phyloP scores from a whole-genome alignment of 106 monocot species.

The Dendrobium officinale region DNA sequence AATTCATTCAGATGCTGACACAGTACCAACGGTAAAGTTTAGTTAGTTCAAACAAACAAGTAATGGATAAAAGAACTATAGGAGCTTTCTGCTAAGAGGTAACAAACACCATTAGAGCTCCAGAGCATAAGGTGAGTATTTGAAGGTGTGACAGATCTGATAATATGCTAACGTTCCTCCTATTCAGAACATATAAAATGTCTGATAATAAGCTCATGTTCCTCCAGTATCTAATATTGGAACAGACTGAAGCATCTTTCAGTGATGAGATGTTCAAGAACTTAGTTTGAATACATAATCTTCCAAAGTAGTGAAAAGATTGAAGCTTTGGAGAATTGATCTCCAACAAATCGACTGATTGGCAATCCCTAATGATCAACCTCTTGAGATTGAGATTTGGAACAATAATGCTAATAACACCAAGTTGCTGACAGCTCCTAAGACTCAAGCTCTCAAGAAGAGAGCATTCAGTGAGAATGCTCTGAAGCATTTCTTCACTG shows the following conservation, averaged over 20 bases:
- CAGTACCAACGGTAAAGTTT: neutral
- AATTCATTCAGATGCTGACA: slow-evolving; percentile 9
- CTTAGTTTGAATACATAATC: neutral
- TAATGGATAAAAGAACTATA: neutral
- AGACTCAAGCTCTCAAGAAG: slow-evolving; percentile 9
- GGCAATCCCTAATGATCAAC: slow-evolving; percentile 13
- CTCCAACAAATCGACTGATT: slow-evolving; percentile 1
- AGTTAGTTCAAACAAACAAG: neutral
- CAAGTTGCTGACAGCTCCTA: slow-evolving; percentile 9
- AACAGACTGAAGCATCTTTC: slow-evolving; percentile 24
- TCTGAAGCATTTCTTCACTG: slow-evolving; percentile 4
- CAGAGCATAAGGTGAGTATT: slow-evolving; percentile 29
- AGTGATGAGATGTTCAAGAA: slow-evolving; percentile 24
- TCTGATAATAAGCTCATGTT: slow-evolving; percentile 14
- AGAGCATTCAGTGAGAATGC: slow-evolving; percentile 4
- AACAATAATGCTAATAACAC: neutral
- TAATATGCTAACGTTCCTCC: slow-evolving; percentile 19
- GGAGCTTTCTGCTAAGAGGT: neutral
- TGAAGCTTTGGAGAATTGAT: slow-evolving; percentile 16
- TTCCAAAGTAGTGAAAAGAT: slow-evolving; percentile 14
- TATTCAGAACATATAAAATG: neutral
- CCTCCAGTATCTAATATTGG: slow-evolving; percentile 11
- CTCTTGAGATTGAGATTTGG: slow-evolving; percentile 11
- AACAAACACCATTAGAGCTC: slow-evolving; percentile 12
- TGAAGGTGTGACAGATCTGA: slow-evolving; percentile 31